Evolutionary conservation across 305 asterid species (phyloP).

Genomic region (Stenogyne calaminthoides): DNA sequence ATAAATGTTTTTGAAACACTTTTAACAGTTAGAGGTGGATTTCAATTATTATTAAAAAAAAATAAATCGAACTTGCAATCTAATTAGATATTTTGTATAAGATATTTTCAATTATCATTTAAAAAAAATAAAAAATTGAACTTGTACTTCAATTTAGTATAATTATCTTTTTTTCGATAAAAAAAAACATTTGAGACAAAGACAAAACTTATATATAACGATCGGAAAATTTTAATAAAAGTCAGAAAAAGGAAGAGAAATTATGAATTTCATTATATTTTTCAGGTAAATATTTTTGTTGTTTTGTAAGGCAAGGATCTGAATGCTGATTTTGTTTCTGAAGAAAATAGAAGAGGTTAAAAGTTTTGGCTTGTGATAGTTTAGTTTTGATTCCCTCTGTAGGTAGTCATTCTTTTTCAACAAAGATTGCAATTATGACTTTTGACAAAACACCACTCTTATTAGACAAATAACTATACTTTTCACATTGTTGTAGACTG

Average conservation of each 20-base stretch:
- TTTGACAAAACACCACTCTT: no score
- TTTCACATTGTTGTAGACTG: no score
- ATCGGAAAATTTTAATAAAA: no score
- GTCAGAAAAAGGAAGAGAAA: neutral
- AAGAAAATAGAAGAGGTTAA: neutral
- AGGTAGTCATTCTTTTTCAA: slow-evolving; percentile 34
- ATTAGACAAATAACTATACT: no score
- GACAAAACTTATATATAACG: no score
- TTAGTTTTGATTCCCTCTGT: neutral
- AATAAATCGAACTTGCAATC: neutral
- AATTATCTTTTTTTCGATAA: no score
- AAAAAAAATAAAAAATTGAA: no score
- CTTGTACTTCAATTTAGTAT: no score
- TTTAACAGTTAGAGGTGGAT: no score
- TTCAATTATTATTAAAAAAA: neutral
- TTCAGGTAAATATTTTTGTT: neutral
- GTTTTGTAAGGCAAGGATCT: neutral
- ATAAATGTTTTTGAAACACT: no score
- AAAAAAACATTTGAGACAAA: neutral
- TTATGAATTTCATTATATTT: neutral
- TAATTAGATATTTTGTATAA: no score
- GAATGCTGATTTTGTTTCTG: neutral
- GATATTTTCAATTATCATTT: no score
- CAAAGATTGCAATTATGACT: slow-evolving; percentile 37
- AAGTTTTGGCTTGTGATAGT: slow-evolving; percentile 5